A percentile compares a stretch with the other conserved stretches of the same genome.
Conservation (phyloP, 1,284 basidiomycete genomes). For the Sporisorium scitamineum region DNA sequence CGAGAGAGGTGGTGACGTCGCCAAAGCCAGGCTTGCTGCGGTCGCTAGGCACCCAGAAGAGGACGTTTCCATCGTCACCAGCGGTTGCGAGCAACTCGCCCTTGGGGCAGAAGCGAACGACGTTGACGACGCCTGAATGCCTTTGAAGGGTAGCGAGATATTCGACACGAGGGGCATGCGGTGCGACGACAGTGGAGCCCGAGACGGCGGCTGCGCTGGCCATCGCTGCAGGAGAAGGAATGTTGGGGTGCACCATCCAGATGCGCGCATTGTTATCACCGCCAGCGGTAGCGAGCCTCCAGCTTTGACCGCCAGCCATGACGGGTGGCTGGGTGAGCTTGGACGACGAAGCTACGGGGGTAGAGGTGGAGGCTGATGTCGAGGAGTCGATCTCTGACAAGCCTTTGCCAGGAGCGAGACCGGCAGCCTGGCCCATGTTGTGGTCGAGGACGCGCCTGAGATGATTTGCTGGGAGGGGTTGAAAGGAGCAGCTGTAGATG, state of each 20-base stretch:
- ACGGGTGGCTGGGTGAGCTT: slow-evolving; percentile 50
- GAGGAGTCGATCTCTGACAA: slow-evolving; percentile 38
- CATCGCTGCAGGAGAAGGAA: slow-evolving; percentile 69
- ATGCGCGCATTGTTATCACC: slow-evolving; percentile 93
- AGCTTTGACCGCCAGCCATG: slow-evolving; percentile 73
- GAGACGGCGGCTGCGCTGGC: slow-evolving; percentile 75
- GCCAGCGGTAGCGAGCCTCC: slow-evolving; percentile 91
- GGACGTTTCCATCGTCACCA: slow-evolving; percentile 91
- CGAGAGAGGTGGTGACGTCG: slow-evolving; percentile 73
- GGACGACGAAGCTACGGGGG: slow-evolving; percentile 35
- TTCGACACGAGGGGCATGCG: slow-evolving; percentile 82
- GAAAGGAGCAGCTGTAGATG: slow-evolving; percentile 67
- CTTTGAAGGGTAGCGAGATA: slow-evolving; percentile 92
- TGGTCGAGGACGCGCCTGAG: slow-evolving; percentile 64
- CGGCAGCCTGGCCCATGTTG: slow-evolving; percentile 66
- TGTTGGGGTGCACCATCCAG: slow-evolving; percentile 68
- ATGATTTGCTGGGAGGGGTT: slow-evolving; percentile 59
- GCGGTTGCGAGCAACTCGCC: slow-evolving; percentile 65
- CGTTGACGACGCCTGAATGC: slow-evolving; percentile 95
- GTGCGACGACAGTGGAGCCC: slow-evolving; percentile 73
- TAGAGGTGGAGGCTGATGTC: slow-evolving; percentile 14
- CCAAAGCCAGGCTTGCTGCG: slow-evolving; percentile 73
- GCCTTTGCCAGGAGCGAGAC: slow-evolving; percentile 59
- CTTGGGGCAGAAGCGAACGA: slow-evolving; percentile 89
- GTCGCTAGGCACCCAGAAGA: slow-evolving; percentile 89